These are phyloP conservation scores for Scheffersomyces illinoinensis DNA, from an alignment of 1,139 yeast genomes.

Conservation along the genomic window DNA sequence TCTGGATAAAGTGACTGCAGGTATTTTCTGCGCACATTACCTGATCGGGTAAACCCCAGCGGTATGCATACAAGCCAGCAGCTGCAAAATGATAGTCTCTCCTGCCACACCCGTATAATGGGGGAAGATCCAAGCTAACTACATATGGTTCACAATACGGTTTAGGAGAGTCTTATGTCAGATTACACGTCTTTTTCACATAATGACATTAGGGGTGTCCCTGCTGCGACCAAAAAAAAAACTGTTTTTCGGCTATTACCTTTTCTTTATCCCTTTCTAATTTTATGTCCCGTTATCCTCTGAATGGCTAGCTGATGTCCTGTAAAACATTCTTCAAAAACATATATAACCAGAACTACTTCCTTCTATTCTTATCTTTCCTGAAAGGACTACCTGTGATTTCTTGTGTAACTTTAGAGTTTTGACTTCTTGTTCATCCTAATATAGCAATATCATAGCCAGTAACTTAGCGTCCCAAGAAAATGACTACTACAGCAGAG, in stretches of 20 bases:
- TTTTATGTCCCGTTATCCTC: not conserved
- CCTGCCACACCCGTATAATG: not conserved
- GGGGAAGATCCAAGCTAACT: not conserved
- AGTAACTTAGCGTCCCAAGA: not conserved
- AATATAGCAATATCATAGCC: not conserved
- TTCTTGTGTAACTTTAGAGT: not conserved
- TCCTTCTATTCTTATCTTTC: not conserved
- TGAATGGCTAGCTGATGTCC: not conserved
- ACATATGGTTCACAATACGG: not conserved
- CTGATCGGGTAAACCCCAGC: not conserved
- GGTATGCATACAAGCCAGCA: not conserved
- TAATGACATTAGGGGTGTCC: not conserved
- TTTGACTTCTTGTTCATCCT: not conserved
- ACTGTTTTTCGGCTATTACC: not conserved
- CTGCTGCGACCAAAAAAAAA: not conserved
- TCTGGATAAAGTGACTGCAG: not conserved
- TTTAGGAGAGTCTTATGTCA: not conserved
- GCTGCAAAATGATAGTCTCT: not conserved
- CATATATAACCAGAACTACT: not conserved
- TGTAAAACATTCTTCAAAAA: not conserved
- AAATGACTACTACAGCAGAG: not conserved
- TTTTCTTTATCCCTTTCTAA: not conserved
- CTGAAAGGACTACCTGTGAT: not conserved
- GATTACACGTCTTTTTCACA: not conserved
- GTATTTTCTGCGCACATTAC: not conserved